Base-by-base conservation (phyloP, 2,329 filamentous ascomycete genomes). In the Colletotrichum karsti region DNA sequence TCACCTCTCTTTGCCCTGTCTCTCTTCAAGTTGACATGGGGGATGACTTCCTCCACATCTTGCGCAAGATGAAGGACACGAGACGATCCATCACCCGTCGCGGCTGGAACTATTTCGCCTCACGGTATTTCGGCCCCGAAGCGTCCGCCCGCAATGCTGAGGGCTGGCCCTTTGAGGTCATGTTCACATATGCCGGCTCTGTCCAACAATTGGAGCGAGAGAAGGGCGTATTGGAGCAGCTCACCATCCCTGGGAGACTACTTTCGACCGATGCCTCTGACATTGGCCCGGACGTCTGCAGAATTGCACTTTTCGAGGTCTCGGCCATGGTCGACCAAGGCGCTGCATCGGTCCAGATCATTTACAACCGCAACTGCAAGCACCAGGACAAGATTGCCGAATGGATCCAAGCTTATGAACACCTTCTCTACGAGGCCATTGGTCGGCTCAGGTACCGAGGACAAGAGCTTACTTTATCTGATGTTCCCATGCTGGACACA, bases 141-240 rank as follows among this genome's bases (percentile, higher is more conserved):
- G 74, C 73, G 1, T 70, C 75, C 0, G 70, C 74, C 3, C 72
- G 79, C 48, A 78, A 74, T 57, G 70, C 74, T 1, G 73, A 78
- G 1, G 82, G 85, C 42, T 81, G 81, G 67, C 86, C 87, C 0
- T 82, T 90, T 53, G 88, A 91, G 73, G 79, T 91, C 39, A 81
- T 89, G 35, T 89, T 91, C 74, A 89, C 83, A 63, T 88, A 87
- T 70, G 78, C 83, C 2, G 86, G 87, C 4, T 82, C 82, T 0
- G 76, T 83, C 15, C 82, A 86, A 54, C 81, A 84, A n/a, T 73
- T 87, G 0, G 83, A 85, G 56, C 79, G 79, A 2, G 77, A 81
- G 9, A 82, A 85, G 46, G 81, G 84, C 1, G 76, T 90, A 1
- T 80, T 90, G 8, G 80, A 85, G 65, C 83, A 85, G 33, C 72